Evolutionary conservation across 352 stramenopile genomes (phyloP), one percentile per base, ranked within the genome.

Genomic region (Globisporangium emineosum): DNA sequence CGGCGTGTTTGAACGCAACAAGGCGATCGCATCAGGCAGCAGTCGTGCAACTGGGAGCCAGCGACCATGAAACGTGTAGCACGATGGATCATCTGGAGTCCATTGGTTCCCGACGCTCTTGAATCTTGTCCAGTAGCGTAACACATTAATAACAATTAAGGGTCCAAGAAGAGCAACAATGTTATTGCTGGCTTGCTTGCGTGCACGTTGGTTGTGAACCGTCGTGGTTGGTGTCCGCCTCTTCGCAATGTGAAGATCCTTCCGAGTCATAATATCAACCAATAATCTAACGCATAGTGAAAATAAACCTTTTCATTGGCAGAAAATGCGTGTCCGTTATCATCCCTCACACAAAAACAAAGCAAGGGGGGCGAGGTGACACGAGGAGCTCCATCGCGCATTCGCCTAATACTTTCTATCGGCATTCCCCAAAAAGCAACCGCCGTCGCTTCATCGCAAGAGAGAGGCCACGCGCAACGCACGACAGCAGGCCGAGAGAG

Each of bases 1-100:
- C 19, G 60, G 60, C 33, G 60, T 65, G 19, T 65, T 57, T 25
- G 60, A 65, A 17, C 60, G 60, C 60, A 65, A 63, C 29, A 32
- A 19, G 53, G 43, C 42, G 29, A 47, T 47, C 19, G 40, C 43
- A 21, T 45, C 23, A 25, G 27, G 21, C 15, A 25, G 0, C 23
- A n/a, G 35, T 8, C 35, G 55, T 19, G 2, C 15, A 15, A n/a
- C 57, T 15, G 19, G 10, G 1, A 56, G 6, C n/a, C 30, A 63
- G 21, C 27, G 42, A 13, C 23, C 29, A 33, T 19, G 32, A 17
- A 54, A 25, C 23, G 21, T 42, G 29, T 55, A 56, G 19, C n/a
- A 25, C 17, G 17, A 19, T 35, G 5, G 25, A 17, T 57, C 40
- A 21, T 1, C 1, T 25, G 45, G 17, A 3, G 45, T 29, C n/a